These are phyloP conservation scores for Alternaria gaisen DNA, from an alignment of 2,329 filamentous ascomycete species.

Conservation along the genomic window DNA sequence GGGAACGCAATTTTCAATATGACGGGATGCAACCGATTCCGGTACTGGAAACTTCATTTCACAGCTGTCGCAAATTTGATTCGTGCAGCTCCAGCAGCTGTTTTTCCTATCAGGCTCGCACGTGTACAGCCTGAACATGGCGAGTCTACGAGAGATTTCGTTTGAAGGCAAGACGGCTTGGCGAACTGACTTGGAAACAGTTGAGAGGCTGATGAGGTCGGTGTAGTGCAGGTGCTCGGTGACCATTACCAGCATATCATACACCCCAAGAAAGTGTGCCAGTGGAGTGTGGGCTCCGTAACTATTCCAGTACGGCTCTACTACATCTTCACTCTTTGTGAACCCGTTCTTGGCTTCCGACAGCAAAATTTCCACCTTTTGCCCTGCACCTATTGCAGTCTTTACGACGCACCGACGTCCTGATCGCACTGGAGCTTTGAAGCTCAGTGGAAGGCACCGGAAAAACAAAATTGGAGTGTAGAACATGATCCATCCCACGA, in stretches of 20 bases:
- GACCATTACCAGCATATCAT: conserved; percentile 42
- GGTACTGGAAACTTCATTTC: conserved; percentile 8
- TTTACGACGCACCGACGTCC: conserved; percentile 29
- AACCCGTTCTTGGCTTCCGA: conserved; percentile 14
- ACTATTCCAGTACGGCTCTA: conserved; percentile 8
- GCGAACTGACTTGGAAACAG: conserved; percentile 37
- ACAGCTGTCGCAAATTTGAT: conserved; percentile 34
- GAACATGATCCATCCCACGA: conserved; percentile 10
- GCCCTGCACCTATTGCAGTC: conserved; percentile 18
- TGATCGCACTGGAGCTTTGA: conserved; percentile 29
- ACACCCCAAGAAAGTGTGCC: conserved; percentile 38
- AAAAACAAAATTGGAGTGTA: conserved; percentile 25
- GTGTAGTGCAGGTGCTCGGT: conserved; percentile 37
- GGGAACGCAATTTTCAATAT: conserved; percentile 32
- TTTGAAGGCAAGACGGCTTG: conserved; percentile 32
- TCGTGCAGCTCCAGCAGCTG: conserved; percentile 35
- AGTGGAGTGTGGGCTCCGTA: conserved; percentile 19
- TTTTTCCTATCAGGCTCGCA: conserved; percentile 20
- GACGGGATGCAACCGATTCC: conserved; percentile 21
- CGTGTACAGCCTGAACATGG: conserved; percentile 32
- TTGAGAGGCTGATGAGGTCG: conserved; percentile 35
- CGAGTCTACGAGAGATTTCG: conserved; percentile 23
- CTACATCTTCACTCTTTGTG: background rate
- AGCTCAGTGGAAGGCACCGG: conserved; percentile 25
- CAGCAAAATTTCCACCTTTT: conserved; percentile 22